Conservation (phyloP, 2,329 filamentous ascomycete genomes). For the Mycocentrospora acerina region DNA sequence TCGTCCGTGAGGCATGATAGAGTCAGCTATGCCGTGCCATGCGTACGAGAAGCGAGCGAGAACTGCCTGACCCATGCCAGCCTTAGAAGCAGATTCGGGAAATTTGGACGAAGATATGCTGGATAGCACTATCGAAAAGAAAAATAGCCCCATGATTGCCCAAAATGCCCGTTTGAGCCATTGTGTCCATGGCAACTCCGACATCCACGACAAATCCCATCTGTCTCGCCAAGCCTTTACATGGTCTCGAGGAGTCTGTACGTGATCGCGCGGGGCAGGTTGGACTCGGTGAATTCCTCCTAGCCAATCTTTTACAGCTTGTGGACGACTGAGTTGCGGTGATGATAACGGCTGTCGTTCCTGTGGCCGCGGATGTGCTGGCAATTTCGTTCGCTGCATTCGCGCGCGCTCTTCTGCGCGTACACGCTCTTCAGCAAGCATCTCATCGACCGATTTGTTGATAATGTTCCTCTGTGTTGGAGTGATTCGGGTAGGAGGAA, state of each 20-base stretch:
- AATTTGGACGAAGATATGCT: conserved; percentile 3
- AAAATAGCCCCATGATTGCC: conserved; percentile 1
- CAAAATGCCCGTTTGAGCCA: conserved; percentile 12
- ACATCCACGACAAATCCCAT: neutral
- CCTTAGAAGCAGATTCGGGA: conserved; percentile 7
- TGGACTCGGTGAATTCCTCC: conserved; percentile 12
- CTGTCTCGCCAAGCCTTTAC: too few relatives aligned
- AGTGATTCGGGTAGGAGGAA: neutral
- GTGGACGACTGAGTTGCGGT: conserved; percentile 8
- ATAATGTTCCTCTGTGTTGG: conserved; percentile 3
- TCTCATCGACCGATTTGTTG: conserved; percentile 13
- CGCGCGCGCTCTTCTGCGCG: too few relatives aligned
- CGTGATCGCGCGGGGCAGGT: neutral
- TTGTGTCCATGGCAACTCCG: conserved; percentile 16
- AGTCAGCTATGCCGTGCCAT: conserved; percentile 13
- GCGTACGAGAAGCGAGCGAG: conserved; percentile 16
- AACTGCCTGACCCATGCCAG: conserved; percentile 14
- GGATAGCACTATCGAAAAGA: conserved; percentile 2
- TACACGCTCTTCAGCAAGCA: conserved; percentile 21
- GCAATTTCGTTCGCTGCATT: neutral
- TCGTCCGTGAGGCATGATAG: conserved; percentile 14
- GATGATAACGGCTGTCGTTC: conserved; percentile 5
- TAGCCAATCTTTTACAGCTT: conserved; percentile 21
- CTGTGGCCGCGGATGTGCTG: neutral
- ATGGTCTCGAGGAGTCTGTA: neutral